Base-by-base conservation (phyloP, 2,329 filamentous ascomycete species). In the Penicillium sp. region DNA sequence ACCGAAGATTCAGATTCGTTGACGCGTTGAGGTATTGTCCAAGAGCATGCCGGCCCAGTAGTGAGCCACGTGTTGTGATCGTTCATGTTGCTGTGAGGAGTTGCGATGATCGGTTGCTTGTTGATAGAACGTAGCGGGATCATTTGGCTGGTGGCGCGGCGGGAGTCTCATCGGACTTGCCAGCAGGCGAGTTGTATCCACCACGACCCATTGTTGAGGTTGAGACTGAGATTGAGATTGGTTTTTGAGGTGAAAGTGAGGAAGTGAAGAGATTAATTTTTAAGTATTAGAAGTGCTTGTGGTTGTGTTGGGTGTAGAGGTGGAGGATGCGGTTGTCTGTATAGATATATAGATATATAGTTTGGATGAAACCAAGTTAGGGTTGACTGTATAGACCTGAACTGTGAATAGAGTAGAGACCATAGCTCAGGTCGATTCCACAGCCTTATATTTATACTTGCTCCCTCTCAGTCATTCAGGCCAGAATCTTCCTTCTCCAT, bases 181-280 rank as follows among this genome's bases (percentile, higher is more conserved):
- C 24, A 19, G 43, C 24, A 37, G 54, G 54, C 21, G 48, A 49
- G 65, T 76, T 75, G 63, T 75, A 75, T 44, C 72, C 74, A 39
- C 74, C 74, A 60, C 76, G 71, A 49, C 75, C 76, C 72, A 75
- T 75, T 58, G 53, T 61, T 51, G 48, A 22, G 37, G 14, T 49
- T 50, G 46, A 29, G 19, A 39, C 33, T 42, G 48, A 21, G 62
- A 54, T 47, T 52, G 50, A 35, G 49, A 39, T 47, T 31, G 7
- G 7, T 26, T 8, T 8, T 26, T 1, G 26, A 26, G 26, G 1
- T 8, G 7, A 8, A 26, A 26, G 8, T 26, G 26, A 8, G 26
- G 26, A 8, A 26, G 7, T 26, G 7, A 26, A 26, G 8, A 8
- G 26, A 26, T 1, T 5, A 26, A 7, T 26, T 7, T 26, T 1